phyloP scores from a whole-genome alignment of 352 stramenopile species.

The Thalassiosira mediterranea region DNA sequence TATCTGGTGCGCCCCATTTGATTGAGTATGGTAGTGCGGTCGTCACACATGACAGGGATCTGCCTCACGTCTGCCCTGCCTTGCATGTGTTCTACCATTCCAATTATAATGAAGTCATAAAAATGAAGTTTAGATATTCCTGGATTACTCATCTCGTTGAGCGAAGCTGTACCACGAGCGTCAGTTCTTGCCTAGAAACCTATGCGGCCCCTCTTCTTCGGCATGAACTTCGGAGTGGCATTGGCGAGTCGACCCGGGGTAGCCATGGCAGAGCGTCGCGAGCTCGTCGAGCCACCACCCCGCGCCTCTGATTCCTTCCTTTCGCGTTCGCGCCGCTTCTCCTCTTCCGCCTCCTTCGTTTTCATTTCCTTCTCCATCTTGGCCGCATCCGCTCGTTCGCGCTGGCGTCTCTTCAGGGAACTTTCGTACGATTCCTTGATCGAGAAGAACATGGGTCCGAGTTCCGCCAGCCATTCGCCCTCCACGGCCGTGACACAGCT shows the following conservation, averaged over 20 bases:
- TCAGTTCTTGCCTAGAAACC: constrained; percentile 63
- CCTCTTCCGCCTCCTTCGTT: constrained; percentile 41
- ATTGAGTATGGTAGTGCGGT: too few relatives aligned
- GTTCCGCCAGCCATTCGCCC: constrained; percentile 98
- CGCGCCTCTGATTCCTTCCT: constrained; percentile 36
- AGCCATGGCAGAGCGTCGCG: constrained; percentile 42
- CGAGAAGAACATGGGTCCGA: constrained; percentile 99
- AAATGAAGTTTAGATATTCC: too few relatives aligned
- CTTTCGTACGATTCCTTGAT: constrained; percentile 97
- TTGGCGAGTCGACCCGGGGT: constrained; percentile 57
- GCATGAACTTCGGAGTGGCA: constrained; percentile 68
- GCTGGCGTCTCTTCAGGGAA: constrained; percentile 86
- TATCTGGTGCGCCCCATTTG: too few relatives aligned
- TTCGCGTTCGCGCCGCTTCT: constrained; percentile 44
- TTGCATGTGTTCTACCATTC: too few relatives aligned
- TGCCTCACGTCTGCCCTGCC: too few relatives aligned
- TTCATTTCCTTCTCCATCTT: constrained; percentile 75
- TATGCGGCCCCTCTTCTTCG: constrained; percentile 65
- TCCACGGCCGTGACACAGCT: constrained; percentile 97
- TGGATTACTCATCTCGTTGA: too few relatives aligned
- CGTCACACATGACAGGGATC: too few relatives aligned
- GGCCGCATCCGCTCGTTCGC: constrained; percentile 87
- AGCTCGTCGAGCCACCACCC: constrained; percentile 13
- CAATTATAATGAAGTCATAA: too few relatives aligned
- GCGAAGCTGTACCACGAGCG: too few relatives aligned